Percentiles rank a stretch among this genome's conserved stretches.
These are phyloP conservation scores for Ogataea nonfermentans DNA, from an alignment of 805 yeast species.

Conservation along the genomic window DNA sequence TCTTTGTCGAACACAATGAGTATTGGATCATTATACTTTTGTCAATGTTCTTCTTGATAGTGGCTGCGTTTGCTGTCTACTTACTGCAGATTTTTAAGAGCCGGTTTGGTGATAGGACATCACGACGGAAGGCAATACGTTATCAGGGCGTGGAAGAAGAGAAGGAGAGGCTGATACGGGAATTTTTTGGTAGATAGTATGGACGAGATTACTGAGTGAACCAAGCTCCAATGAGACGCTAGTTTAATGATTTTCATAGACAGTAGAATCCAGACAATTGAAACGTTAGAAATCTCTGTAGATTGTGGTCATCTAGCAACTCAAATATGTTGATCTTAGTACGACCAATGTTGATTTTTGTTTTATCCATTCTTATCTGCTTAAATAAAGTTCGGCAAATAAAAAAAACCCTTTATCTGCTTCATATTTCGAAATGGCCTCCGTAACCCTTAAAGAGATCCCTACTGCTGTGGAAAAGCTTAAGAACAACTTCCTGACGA, in stretches of 20 bases:
- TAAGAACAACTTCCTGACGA: conserved; percentile 40
- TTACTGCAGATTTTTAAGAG: conserved; percentile 8
- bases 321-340: neutral
- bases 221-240: too few relatives aligned
- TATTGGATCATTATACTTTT: conserved; percentile 11
- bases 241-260: too few relatives aligned
- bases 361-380: too few relatives aligned
- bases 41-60: conserved; percentile 11
- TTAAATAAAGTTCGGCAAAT: too few relatives aligned
- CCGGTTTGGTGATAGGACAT: conserved; percentile 4
- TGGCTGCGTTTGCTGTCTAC: conserved; percentile 7
- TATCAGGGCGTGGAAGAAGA: conserved; percentile 14
- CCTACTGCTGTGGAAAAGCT: conserved; percentile 44
- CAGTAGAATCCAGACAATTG: too few relatives aligned
- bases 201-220: neutral
- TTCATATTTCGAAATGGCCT: too few relatives aligned
- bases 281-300: too few relatives aligned
- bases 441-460: conserved; percentile 36
- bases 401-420: too few relatives aligned
- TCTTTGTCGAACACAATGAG: conserved; percentile 12
- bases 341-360: conserved; percentile 2
- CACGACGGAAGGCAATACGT: neutral
- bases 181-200: conserved; percentile 13
- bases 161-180: conserved; percentile 18
- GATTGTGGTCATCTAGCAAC: too few relatives aligned